Conservation (phyloP, 2,329 filamentous ascomycete genomes). For the Trichoderma brevicompactum region DNA sequence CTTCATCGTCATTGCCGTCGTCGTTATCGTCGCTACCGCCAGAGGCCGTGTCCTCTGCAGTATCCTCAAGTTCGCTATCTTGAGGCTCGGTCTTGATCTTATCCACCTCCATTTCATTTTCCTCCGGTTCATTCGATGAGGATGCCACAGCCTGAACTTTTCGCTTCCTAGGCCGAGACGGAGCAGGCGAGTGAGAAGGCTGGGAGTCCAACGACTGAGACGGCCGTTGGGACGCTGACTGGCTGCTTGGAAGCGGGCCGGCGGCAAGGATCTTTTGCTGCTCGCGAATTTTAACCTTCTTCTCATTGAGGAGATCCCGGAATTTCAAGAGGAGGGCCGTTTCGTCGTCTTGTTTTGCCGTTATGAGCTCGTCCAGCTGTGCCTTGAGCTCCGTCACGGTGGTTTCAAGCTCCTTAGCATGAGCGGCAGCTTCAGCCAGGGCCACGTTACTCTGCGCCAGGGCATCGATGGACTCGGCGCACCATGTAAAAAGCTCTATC, state of each 20-base stretch:
- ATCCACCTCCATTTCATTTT: constrained; percentile 57
- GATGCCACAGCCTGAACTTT: constrained; percentile 50
- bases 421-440: constrained; percentile 48
- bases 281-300: constrained; percentile 78
- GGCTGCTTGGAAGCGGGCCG: constrained; percentile 37
- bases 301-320: constrained; percentile 72
- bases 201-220: constrained; percentile 36
- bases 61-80: constrained; percentile 49
- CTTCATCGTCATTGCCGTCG: constrained; percentile 40
- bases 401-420: constrained; percentile 55
- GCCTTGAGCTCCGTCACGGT: constrained; percentile 62
- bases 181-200: constrained; percentile 37
- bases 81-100: constrained; percentile 42
- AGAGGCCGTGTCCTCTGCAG: constrained; percentile 43
- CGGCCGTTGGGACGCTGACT: constrained; percentile 35
- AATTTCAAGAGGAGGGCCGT: constrained; percentile 70
- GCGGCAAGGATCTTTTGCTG: constrained; percentile 65
- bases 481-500: constrained; percentile 73
- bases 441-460: constrained; percentile 51
- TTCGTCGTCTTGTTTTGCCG: constrained; percentile 69
- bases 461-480: constrained; percentile 59
- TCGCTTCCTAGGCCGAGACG: constrained; percentile 55
- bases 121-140: constrained; percentile 47
- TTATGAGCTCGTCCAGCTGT: constrained; percentile 69
- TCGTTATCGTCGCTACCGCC: constrained; percentile 48